Conservation (phyloP, 305 asterid species). For the Fraxinus baroniana region DNA sequence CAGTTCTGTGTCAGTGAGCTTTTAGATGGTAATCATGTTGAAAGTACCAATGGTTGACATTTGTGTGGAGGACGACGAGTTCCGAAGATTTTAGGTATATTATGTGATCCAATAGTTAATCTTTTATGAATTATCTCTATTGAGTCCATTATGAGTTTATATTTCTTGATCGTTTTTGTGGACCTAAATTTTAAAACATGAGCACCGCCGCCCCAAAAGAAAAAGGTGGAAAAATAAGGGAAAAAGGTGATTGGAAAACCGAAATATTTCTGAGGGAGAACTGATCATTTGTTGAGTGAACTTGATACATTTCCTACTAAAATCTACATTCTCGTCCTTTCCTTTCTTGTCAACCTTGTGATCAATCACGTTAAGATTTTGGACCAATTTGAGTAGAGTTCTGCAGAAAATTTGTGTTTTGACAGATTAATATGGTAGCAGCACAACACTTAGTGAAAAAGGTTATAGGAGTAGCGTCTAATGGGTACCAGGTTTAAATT, state of each 20-base stretch:
- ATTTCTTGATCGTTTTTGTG: neutral
- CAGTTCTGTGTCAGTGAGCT: constrained; percentile 67
- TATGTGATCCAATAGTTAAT: neutral
- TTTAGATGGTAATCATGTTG: constrained; percentile 45
- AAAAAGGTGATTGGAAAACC: neutral
- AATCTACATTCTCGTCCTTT: neutral
- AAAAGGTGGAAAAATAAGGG: neutral
- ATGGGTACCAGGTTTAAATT: neutral
- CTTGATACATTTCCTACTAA: neutral
- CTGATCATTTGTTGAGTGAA: neutral
- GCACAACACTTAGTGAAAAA: neutral
- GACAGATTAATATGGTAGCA: neutral
- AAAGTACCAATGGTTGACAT: constrained; percentile 27
- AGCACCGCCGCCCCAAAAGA: neutral
- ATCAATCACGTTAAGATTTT: neutral
- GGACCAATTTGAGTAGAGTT: neutral
- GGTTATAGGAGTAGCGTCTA: neutral
- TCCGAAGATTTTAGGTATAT: constrained; percentile 5
- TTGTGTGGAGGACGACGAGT: neutral
- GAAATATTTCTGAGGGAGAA: neutral
- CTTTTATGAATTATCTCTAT: neutral
- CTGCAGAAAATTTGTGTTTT: neutral
- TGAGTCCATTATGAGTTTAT: neutral
- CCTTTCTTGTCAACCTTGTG: neutral
- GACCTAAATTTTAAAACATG: neutral